Base-by-base conservation (phyloP, 257 asterid genomes). In the Plantago ovata region DNA sequence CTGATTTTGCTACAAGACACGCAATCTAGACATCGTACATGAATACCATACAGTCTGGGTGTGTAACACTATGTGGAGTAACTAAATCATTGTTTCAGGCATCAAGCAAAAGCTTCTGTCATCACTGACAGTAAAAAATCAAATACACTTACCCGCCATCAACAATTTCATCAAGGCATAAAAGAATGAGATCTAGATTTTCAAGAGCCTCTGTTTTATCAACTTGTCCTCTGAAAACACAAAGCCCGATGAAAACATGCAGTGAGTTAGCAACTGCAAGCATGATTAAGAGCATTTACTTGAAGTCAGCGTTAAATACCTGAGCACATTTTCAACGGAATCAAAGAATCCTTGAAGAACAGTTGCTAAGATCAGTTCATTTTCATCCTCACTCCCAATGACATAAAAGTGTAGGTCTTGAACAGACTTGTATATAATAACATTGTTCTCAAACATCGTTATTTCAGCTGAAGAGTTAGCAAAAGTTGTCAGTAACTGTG, bases 341-440 rank as follows among this genome's bases (percentile, higher is more conserved):
- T 81, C 96, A 74, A 77, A 84, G 69, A 80, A 79, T 45, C 93
- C 96, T 65, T 79, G 84, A 63, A 87, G 96, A 62, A 80, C 95
- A 51, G 84, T 64, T 49, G 89, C 75, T 66, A 87, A 70, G 50
- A 87, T 80, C 48, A 87, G 64, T 79, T 87, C 94, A 66, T 87
- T 87, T 75, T 84, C 94, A 50, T 80, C 76, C 76, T 84, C 96
- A 62, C 92, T 72, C 33, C 96, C 94, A 20, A 82, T 80, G 54
- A 87, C 94, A 70, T 71, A 87, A 65, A 87, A 84, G 70, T 84
- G 94, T 59, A 87, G 89, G 75, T 87, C 96, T 73, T 87, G 89
- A 41, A 67, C 77, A 73, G 84, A 82, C 78, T 84, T 87, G 85
- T 76, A 87, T 52, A 87, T 77, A 56, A 84, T 76, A 45, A 87